Percentiles rank a stretch among this genome's conserved stretches.
Evolutionary conservation across 768 basidiomycete genomes (phyloP).

Genomic region (Mycena haematopus): DNA sequence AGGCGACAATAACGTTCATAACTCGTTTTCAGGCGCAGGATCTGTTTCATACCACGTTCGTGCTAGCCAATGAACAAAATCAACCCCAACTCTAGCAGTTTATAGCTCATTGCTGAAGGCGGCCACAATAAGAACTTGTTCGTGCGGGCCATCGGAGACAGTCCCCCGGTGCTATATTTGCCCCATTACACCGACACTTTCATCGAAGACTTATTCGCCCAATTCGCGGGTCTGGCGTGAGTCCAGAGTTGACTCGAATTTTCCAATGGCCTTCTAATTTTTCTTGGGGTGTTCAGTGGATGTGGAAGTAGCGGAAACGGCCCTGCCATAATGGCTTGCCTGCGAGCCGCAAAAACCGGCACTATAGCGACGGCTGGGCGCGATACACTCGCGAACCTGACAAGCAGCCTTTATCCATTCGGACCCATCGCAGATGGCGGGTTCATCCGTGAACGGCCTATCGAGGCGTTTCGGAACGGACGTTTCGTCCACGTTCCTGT

Average conservation of each 20-base stretch:
- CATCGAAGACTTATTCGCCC: slow-evolving; percentile 41
- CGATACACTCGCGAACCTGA: slow-evolving; percentile 37
- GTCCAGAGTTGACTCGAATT: slow-evolving; percentile 9
- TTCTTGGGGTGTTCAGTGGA: slow-evolving; percentile 30
- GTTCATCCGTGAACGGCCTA: slow-evolving; percentile 43
- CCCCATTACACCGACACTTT: slow-evolving; percentile 43
- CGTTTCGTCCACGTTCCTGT: slow-evolving; percentile 46
- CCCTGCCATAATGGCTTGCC: slow-evolving; percentile 39
- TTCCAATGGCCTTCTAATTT: neutral
- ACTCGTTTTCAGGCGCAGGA: slow-evolving; percentile 38
- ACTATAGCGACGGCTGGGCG: slow-evolving; percentile 43
- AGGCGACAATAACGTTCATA: neutral
- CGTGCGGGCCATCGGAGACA: slow-evolving; percentile 50
- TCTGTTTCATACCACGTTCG: slow-evolving; percentile 49
- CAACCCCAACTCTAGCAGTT: neutral
- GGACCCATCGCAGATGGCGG: slow-evolving; percentile 45
- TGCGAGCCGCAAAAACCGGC: slow-evolving; percentile 37
- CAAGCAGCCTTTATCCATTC: slow-evolving; percentile 45
- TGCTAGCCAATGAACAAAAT: neutral
- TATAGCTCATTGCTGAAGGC: slow-evolving; percentile 46
- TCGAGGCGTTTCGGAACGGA: slow-evolving; percentile 47
- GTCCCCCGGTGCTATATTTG: slow-evolving; percentile 46
- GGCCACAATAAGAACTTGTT: slow-evolving; percentile 47
- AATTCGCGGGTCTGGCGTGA: slow-evolving; percentile 45
- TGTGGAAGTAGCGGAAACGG: slow-evolving; percentile 30